Evolutionary conservation across 352 stramenopile species (phyloP).

Genomic region (Saprolegnia diclina): DNA sequence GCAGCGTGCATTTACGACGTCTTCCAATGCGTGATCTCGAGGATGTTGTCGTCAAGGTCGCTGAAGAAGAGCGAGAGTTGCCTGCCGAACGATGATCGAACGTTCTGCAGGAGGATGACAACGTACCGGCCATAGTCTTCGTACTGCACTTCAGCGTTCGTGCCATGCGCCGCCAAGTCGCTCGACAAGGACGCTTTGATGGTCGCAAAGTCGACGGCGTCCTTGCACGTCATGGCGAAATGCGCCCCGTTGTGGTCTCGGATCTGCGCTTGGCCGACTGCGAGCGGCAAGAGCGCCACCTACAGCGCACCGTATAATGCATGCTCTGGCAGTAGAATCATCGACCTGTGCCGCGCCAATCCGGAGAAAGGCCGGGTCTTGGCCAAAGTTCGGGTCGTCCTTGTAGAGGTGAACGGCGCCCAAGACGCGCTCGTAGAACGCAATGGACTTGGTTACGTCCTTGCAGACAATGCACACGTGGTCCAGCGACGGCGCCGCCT

Average conservation of each 20-base stretch:
- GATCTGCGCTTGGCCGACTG: neutral
- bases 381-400: slow-evolving; percentile 18
- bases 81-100: slow-evolving; percentile 1
- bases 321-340: neutral
- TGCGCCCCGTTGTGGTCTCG: slow-evolving; percentile 23
- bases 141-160: slow-evolving; percentile 4
- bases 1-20: neutral
- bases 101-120: neutral
- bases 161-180: slow-evolving; percentile 4
- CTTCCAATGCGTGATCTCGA: slow-evolving; percentile 23
- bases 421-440: slow-evolving; percentile 14
- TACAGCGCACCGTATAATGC: neutral
- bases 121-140: slow-evolving; percentile 21
- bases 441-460: slow-evolving; percentile 16
- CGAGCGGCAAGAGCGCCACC: slow-evolving; percentile 14
- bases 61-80: slow-evolving; percentile 23
- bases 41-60: slow-evolving; percentile 23
- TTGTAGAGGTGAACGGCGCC: slow-evolving; percentile 17
- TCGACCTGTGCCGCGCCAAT: slow-evolving; percentile 6
- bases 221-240: slow-evolving; percentile 14
- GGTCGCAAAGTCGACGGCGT: neutral
- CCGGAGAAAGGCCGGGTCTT: slow-evolving; percentile 12
- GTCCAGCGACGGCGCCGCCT: neutral
- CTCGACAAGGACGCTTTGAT: slow-evolving; percentile 9
- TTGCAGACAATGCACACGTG: slow-evolving; percentile 22